These are phyloP conservation scores for Euphorbia peplus DNA, from an alignment of 345 rosid species.

Conservation along the genomic window DNA sequence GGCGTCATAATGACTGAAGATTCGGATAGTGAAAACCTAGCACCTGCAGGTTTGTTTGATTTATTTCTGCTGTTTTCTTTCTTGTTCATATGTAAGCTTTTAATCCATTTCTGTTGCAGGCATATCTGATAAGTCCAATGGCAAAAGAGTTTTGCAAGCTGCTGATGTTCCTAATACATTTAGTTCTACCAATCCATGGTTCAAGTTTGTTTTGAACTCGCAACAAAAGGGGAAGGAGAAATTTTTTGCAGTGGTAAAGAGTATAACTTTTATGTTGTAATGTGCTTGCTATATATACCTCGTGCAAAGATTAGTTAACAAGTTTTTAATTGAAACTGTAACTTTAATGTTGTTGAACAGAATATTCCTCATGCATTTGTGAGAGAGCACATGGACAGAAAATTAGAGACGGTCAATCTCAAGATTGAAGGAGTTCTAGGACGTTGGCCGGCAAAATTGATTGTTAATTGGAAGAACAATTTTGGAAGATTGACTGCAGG, in stretches of 20 bases:
- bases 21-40: too few species aligned
- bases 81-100: too few species aligned
- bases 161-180: background rate
- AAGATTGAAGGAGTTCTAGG: background rate
- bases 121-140: background rate
- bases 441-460: background rate
- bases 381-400: background rate
- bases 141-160: background rate
- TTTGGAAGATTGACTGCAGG: background rate
- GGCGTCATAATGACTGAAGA: too few species aligned
- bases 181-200: constrained; percentile 1
- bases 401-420: background rate
- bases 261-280: too few species aligned
- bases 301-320: too few species aligned
- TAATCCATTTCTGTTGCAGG: background rate
- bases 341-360: background rate
- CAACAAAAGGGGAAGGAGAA: too few species aligned
- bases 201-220: background rate
- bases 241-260: too few species aligned
- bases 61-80: too few species aligned
- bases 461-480: background rate
- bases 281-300: too few species aligned
- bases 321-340: too few species aligned
- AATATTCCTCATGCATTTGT: background rate
- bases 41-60: too few species aligned